phyloP scores from a whole-genome alignment of 1,139 yeast species.

The Pichia terricola region DNA sequence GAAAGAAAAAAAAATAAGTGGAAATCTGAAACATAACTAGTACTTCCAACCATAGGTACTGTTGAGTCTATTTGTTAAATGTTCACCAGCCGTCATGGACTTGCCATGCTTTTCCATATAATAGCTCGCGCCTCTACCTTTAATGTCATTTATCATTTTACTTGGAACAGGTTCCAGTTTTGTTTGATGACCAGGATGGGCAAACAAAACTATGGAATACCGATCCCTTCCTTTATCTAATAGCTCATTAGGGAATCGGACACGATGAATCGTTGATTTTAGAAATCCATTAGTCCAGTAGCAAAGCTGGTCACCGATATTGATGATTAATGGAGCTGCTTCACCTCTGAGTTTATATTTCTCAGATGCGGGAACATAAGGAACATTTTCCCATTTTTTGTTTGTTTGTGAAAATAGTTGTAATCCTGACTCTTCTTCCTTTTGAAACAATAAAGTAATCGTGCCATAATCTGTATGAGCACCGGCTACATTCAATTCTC shows the following conservation, averaged over 20 bases:
- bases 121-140: conserved; percentile 40
- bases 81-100: conserved; percentile 56
- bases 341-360: conserved; percentile 26
- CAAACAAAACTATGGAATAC: conserved; percentile 72
- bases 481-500: conserved; percentile 35
- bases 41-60: conserved; percentile 44
- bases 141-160: conserved; percentile 33
- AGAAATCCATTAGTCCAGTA: conserved; percentile 51
- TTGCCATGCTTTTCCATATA: conserved; percentile 26
- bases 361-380: conserved; percentile 32
- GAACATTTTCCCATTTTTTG: conserved; percentile 44
- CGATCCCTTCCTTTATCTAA: conserved; percentile 56
- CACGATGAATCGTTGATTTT: conserved; percentile 48
- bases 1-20: too few relatives aligned
- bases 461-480: conserved; percentile 56
- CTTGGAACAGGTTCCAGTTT: conserved; percentile 65
- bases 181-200: conserved; percentile 67
- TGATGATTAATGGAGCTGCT: conserved; percentile 45
- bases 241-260: conserved; percentile 47
- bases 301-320: conserved; percentile 47
- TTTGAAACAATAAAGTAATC: conserved; percentile 35
- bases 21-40: background rate
- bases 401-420: conserved; percentile 42
- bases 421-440: conserved; percentile 37
- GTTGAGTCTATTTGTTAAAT: conserved; percentile 52